A percentile compares a stretch with the other conserved stretches of the same genome.
Evolutionary conservation across 305 asterid genomes (phyloP).

Genomic region (Striga hermonthica): DNA sequence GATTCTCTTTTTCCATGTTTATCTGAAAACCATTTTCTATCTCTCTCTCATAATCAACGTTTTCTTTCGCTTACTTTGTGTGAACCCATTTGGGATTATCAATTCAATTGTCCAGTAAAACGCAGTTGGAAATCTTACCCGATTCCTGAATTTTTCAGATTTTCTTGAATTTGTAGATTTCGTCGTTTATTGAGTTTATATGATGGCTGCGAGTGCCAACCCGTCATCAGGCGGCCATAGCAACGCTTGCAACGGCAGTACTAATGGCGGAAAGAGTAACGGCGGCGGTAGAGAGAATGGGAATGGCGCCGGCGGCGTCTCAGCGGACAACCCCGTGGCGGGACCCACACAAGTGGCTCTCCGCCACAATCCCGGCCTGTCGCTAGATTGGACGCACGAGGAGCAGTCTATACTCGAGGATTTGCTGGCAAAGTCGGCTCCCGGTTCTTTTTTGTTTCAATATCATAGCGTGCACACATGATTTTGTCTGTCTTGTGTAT

Average conservation of each 20-base stretch:
- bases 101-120: conserved; percentile 14
- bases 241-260: conserved; percentile 27
- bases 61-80: background rate
- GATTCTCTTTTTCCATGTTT: conserved; percentile 26
- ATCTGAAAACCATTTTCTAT: conserved; percentile 22
- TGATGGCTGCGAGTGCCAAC: conserved; percentile 49
- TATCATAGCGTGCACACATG: background rate
- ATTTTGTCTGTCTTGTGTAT: conserved; percentile 4
- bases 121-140: conserved; percentile 16
- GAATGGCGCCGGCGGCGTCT: conserved; percentile 32
- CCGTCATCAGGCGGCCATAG: conserved; percentile 38
- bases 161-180: background rate
- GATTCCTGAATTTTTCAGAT: background rate
- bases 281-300: conserved; percentile 32
- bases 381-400: conserved; percentile 44
- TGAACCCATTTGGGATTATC: background rate
- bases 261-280: conserved; percentile 32
- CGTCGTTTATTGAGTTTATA: background rate
- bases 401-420: conserved; percentile 50
- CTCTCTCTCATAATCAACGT: background rate
- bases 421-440: conserved; percentile 40
- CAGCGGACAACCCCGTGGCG: conserved; percentile 40
- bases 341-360: conserved; percentile 34
- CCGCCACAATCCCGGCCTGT: conserved; percentile 44
- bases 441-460: background rate